Evolutionary conservation across 1,139 yeast species (phyloP), one percentile per base, ranked within the genome.

Genomic region (Taphrina sp.): DNA sequence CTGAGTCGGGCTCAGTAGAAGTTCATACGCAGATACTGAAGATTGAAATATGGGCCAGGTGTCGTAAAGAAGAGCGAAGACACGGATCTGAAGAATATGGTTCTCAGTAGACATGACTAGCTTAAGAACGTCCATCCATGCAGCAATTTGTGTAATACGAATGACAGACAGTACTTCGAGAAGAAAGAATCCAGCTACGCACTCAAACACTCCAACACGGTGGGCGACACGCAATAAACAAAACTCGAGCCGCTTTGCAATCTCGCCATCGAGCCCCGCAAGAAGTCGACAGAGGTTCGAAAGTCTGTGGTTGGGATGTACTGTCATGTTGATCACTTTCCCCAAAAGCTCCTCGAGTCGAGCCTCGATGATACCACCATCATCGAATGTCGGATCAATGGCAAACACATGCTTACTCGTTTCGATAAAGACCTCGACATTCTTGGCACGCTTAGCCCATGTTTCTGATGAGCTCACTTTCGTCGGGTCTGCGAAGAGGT

Each of bases 81-180:
- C 45, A 12, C 54, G 38, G 33, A 49, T 49, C 16, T 49, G 54
- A 5, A 49, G 38, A 10, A 49, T 33, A 17, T 49, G 54, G 35
- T 49, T 49, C 39, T 49, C 54, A 10, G 54, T 49, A 4, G 17
- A 24, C 19, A 49, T 31, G 38, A 33, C 29, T 17, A 41, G 39
- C 12, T 39, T 34, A 5, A 49, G 20, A 1, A 49, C 54, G 20
- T 26, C 38, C 5, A 34, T 29, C 54, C 54, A 49, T 22, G 39
- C 31, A 5, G 16, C 54, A 3, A 23, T 20, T n/a, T 33, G 54
- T 12, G 10, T 17, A 20, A 49, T n/a, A n/a, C 17, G 31, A 7
- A 49, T 8, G 7, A 29, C 7, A 12, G 54, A 38, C 7, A 49
- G 39, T 8, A 49, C 33, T 14, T 49, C 54, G 26, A 49, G 45